phyloP scores from a whole-genome alignment of 176 grass and related monocot species.

The Puya raimondii region DNA sequence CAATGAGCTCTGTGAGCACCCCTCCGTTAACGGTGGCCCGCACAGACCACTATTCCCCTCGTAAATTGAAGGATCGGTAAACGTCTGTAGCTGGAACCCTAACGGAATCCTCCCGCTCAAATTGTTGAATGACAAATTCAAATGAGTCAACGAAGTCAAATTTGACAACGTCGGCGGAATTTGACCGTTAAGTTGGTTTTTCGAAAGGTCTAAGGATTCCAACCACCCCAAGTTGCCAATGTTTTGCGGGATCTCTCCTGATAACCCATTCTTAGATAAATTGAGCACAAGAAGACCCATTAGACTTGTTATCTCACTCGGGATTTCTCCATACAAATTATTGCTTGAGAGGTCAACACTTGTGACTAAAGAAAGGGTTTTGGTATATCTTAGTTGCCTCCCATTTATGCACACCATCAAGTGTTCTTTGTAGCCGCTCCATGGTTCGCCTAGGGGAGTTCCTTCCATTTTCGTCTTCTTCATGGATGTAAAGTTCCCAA shows the following conservation, averaged over 20 bases:
- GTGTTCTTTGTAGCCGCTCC: neutral
- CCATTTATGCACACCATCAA: neutral
- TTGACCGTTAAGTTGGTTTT: neutral
- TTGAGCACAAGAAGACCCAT: neutral
- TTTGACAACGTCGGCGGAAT: neutral
- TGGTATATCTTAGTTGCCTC: neutral
- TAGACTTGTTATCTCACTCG: neutral
- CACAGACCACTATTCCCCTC: neutral
- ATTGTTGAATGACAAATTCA: constrained; percentile 8
- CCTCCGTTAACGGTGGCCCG: neutral
- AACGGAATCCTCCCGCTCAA: constrained; percentile 2
- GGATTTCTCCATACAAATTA: neutral
- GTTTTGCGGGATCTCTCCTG: neutral
- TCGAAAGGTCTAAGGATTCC: constrained; percentile 5
- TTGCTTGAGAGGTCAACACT: constrained; percentile 4
- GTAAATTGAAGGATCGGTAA: neutral
- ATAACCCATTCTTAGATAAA: neutral
- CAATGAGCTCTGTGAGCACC: neutral
- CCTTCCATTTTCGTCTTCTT: neutral
- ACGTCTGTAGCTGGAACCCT: neutral
- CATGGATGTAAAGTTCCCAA: neutral
- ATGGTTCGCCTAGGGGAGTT: neutral
- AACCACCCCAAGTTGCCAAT: neutral
- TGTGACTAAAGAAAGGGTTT: neutral
- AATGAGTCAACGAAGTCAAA: neutral